Percentiles rank a stretch among this genome's conserved stretches.
phyloP scores from a whole-genome alignment of 2,329 filamentous ascomycete species.

The Pseudogymnoascus sp. region DNA sequence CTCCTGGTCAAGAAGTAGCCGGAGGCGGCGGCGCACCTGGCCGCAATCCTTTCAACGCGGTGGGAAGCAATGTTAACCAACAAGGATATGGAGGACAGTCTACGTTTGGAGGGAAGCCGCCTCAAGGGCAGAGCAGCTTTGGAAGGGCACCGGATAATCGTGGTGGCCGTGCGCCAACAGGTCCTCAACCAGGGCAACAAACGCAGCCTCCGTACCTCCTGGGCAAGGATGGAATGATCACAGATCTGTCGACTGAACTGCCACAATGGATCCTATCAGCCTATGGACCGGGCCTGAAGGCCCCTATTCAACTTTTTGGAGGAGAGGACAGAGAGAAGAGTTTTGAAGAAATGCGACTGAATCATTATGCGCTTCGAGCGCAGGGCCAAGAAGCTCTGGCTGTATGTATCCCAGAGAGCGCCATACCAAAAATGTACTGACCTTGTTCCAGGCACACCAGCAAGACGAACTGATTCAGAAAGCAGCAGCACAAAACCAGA shows the following conservation, averaged over 20 bases:
- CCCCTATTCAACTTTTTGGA: slow-evolving; percentile 77
- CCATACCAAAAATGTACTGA: slow-evolving; percentile 12
- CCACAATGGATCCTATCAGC: slow-evolving; percentile 82
- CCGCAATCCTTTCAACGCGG: slow-evolving; percentile 15
- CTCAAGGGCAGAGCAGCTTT: slow-evolving; percentile 15
- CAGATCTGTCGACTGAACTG: slow-evolving; percentile 61
- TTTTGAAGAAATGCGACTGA: slow-evolving; percentile 78
- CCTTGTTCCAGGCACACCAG: slow-evolving; percentile 45
- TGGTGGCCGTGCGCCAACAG: slow-evolving; percentile 11
- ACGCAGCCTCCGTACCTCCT: slow-evolving; percentile 20
- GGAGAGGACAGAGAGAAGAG: slow-evolving; percentile 74
- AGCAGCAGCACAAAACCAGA: slow-evolving; percentile 64
- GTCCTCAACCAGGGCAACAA: slow-evolving; percentile 5
- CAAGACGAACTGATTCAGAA: slow-evolving; percentile 55
- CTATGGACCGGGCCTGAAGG: slow-evolving; percentile 71
- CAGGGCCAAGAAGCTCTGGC: slow-evolving; percentile 22
- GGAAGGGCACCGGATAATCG: neutral
- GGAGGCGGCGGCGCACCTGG: neutral
- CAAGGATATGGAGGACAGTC: slow-evolving; percentile 6
- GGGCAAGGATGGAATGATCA: slow-evolving; percentile 46
- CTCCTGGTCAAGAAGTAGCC: slow-evolving; percentile 7
- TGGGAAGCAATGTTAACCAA: slow-evolving; percentile 17
- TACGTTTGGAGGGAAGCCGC: slow-evolving; percentile 10
- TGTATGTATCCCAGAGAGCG: slow-evolving; percentile 19
- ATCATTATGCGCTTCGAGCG: slow-evolving; percentile 54